Base-by-base conservation (phyloP, 495 filamentous ascomycete species). In the Wilcoxina mikolae region DNA sequence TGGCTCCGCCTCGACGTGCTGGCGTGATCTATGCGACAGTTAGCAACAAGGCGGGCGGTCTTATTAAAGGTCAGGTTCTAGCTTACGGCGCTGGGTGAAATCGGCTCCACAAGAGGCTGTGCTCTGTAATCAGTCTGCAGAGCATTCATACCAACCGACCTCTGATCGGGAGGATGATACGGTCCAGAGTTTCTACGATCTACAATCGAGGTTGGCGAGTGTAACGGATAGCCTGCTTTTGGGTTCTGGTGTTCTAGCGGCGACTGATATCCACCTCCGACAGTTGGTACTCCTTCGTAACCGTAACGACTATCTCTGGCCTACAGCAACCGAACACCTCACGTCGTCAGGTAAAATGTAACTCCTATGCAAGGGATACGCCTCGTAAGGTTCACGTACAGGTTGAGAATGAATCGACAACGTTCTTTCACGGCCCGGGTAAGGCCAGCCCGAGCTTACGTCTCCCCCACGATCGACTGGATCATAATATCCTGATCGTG, bases 391-490 rank as follows among this genome's bases (percentile, higher is more conserved):
- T 51, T 55, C 51, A 54, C 60, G 51, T 63, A 64, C 60, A 38
- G 61, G 39, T 51, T 64, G 61, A 51, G 61, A 64, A 56, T 64
- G 61, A 48, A 25, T 38, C 24, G 57, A 25, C 61, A 31, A 33
- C 56, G 59, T 39, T 58, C 60, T 25, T 29, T 54, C 41, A 42
- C 41, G 56, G 28, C 43, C 55, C 53, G 50, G 44, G 52, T 57
- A 55, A 39, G 41, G 28, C 62, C 62, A 65, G 55, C 56, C 59
- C 57, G 62, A 61, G 50, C 56, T 65, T 62, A 64, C 62, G 24
- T 64, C 53, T 45, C 56, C 57, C 29, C 53, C 45, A 58, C 60
- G 61, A 49, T 64, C 61, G 43, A 64, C 60, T 31, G 61, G 61
- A 51, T 64, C 61, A 60, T 64, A 64, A 59, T 63, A 64, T 28